Evolutionary conservation across 305 asterid species (phyloP).

Genomic region (Nicotiana rustica): DNA sequence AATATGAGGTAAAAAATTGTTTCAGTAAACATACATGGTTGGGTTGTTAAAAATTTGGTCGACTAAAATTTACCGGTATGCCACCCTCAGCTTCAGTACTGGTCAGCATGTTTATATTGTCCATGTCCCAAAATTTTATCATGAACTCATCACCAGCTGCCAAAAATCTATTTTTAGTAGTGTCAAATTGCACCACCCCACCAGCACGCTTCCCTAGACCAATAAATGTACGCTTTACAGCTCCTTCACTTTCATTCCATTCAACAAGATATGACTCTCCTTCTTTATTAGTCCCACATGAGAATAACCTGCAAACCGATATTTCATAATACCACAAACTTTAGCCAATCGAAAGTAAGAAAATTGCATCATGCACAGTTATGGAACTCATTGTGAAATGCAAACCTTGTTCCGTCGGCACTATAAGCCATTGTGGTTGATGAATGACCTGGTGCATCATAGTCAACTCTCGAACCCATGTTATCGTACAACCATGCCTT

Average conservation of each 20-base stretch:
- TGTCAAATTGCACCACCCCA: constrained; percentile 70
- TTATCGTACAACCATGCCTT: constrained; percentile 77
- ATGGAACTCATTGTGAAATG: not conserved
- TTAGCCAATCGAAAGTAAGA: constrained; percentile 27
- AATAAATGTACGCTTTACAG: constrained; percentile 60
- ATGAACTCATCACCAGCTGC: constrained; percentile 70
- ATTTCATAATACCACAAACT: constrained; percentile 24
- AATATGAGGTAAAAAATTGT: not conserved
- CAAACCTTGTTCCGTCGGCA: constrained; percentile 70
- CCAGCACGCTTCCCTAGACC: constrained; percentile 66
- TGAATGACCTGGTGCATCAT: constrained; percentile 75
- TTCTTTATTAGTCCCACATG: constrained; percentile 75
- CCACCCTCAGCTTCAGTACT: constrained; percentile 70
- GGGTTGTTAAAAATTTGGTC: not conserved
- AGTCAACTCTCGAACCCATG: constrained; percentile 67
- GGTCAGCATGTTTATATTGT: constrained; percentile 54
- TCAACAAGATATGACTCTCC: constrained; percentile 71
- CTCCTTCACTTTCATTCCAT: constrained; percentile 80
- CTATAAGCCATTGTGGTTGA: constrained; percentile 71
- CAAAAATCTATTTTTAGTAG: constrained; percentile 63
- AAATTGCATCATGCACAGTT: constrained; percentile 20
- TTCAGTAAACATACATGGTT: not conserved
- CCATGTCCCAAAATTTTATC: constrained; percentile 78
- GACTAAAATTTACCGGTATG: constrained; percentile 51
- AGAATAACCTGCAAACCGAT: constrained; percentile 57